phyloP scores from a whole-genome alignment of 305 asterid species.

The Ilex paraguariensis region DNA sequence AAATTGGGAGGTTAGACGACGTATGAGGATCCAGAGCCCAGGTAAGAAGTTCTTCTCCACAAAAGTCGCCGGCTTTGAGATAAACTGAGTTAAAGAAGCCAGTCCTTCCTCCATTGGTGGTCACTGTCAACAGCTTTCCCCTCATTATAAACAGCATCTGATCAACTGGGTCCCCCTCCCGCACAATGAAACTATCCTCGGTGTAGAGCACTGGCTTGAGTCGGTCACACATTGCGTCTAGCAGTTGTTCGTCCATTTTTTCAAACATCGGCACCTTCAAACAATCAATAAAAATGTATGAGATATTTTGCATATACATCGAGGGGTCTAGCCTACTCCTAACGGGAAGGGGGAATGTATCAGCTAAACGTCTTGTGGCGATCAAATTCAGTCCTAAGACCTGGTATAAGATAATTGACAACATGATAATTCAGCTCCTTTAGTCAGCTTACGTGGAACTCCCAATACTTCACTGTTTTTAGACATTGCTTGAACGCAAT shows the following conservation, averaged over 20 bases:
- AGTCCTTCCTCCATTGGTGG: conserved; percentile 45
- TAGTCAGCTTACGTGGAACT: too few species aligned
- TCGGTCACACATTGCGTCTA: conserved; percentile 47
- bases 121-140: conserved; percentile 32
- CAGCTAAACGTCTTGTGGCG: too few species aligned
- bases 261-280: conserved; percentile 48
- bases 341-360: too few species aligned
- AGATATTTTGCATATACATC: too few species aligned
- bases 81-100: conserved; percentile 39
- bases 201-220: conserved; percentile 41
- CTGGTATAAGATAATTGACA: too few species aligned
- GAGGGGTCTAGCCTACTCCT: too few species aligned
- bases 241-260: conserved; percentile 45
- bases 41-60: conserved; percentile 55
- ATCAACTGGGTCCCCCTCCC: conserved; percentile 50
- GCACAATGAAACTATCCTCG: conserved; percentile 34
- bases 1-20: conserved; percentile 40
- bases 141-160: conserved; percentile 47
- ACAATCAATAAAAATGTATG: too few species aligned
- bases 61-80: conserved; percentile 43
- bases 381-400: too few species aligned
- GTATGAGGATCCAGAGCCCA: conserved; percentile 50
- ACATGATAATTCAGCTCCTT: too few species aligned
- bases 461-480: too few species aligned
- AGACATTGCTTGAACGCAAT: too few species aligned